Evolutionary conservation across 345 rosid species (phyloP).

Genomic region (Gossypium herbaceum): DNA sequence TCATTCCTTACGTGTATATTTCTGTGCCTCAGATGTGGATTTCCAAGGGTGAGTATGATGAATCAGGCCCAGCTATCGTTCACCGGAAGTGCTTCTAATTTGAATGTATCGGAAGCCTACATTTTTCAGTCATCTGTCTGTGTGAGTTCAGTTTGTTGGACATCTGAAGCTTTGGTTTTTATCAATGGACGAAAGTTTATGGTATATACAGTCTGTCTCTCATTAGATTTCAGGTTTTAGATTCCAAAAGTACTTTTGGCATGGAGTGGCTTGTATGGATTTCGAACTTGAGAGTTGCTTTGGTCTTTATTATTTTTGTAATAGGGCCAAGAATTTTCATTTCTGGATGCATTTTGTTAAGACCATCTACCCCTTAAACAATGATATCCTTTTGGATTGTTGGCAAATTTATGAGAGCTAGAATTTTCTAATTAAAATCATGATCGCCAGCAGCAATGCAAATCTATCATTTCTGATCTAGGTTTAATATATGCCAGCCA

Average conservation of each 20-base stretch:
- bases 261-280: background rate
- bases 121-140: background rate
- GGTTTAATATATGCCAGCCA: too few species aligned
- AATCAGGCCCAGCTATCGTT: conserved; percentile 47
- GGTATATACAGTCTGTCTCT: background rate
- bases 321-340: background rate
- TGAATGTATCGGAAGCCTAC: background rate
- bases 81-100: conserved; percentile 47
- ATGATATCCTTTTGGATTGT: too few species aligned
- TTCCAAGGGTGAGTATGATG: conserved; percentile 43
- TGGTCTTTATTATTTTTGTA: background rate
- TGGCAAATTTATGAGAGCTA: too few species aligned
- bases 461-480: background rate
- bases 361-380: too few species aligned
- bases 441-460: background rate
- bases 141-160: conserved; percentile 10
- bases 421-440: too few species aligned
- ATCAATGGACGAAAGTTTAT: conserved; percentile 7
- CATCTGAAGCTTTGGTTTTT: conserved; percentile 15
- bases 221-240: background rate
- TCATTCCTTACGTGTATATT: background rate
- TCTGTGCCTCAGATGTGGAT: conserved; percentile 43
- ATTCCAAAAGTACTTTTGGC: conserved; percentile 11
- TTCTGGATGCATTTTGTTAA: background rate
- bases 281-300: background rate